Evolutionary conservation across 1,284 basidiomycete genomes (phyloP).

Genomic region (Rhizoctonia solani): DNA sequence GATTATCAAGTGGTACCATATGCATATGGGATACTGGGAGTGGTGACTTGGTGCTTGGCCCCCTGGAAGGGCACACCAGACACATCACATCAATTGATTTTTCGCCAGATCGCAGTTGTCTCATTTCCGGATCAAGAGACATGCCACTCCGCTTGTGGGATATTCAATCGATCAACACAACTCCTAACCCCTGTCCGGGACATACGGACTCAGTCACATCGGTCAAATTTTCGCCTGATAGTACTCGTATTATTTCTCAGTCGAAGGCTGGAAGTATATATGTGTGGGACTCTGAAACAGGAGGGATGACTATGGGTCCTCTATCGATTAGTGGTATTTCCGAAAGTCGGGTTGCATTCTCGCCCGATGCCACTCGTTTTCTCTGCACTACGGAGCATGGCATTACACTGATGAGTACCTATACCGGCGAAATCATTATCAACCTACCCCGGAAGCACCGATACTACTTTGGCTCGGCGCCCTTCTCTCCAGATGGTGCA

Average conservation of each 20-base stretch:
- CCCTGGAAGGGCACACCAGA: not conserved
- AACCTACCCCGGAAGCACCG: not conserved
- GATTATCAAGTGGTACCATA: conserved; percentile 5
- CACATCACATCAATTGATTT: not conserved
- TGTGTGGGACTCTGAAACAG: conserved; percentile 2
- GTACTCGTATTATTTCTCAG: conserved; percentile 1
- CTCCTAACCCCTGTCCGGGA: not conserved
- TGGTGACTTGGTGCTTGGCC: not conserved
- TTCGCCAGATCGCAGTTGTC: not conserved
- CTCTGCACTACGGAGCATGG: not conserved
- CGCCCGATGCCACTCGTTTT: not conserved
- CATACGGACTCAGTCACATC: not conserved
- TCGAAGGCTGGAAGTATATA: not conserved
- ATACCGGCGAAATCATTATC: not conserved
- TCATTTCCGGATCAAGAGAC: conserved; percentile 9
- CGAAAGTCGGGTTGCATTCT: not conserved
- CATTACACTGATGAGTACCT: not conserved
- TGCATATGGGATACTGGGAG: conserved; percentile 20
- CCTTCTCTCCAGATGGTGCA: not conserved
- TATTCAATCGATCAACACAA: not conserved
- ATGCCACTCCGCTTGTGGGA: conserved; percentile 1
- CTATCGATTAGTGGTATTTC: not conserved
- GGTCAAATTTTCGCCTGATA: conserved; percentile 6
- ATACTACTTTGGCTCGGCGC: not conserved
- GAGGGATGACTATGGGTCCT: not conserved